Evolutionary conservation across 2,329 filamentous ascomycete genomes (phyloP).

Genomic region (Monosporascus sp.): DNA sequence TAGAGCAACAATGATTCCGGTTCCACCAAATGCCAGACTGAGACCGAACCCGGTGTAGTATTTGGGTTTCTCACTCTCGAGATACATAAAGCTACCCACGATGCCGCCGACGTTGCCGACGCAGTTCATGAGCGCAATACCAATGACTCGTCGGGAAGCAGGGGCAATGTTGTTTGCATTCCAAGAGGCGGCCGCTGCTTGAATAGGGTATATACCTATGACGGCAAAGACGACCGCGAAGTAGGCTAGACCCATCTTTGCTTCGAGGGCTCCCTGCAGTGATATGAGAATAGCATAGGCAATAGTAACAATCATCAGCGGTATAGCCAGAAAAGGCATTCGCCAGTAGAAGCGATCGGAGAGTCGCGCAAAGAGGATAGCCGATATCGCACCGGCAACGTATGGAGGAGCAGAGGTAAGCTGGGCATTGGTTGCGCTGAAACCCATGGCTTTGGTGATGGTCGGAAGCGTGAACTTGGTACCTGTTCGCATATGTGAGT

Average conservation of each 20-base stretch:
- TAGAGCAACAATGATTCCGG: slow-evolving; percentile 23
- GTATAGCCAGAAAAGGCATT: slow-evolving; percentile 60
- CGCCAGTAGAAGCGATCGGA: slow-evolving; percentile 61
- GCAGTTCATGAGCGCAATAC: slow-evolving; percentile 32
- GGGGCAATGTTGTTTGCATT: slow-evolving; percentile 59
- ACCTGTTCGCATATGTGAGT: slow-evolving; percentile 12
- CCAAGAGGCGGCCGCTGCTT: slow-evolving; percentile 61
- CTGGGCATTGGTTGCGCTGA: slow-evolving; percentile 30
- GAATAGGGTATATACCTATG: slow-evolving; percentile 64
- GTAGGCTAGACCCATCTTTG: slow-evolving; percentile 52
- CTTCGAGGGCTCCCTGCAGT: slow-evolving; percentile 40
- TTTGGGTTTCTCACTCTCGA: slow-evolving; percentile 27
- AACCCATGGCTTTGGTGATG: slow-evolving; percentile 32
- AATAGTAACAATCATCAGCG: slow-evolving; percentile 53
- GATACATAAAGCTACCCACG: slow-evolving; percentile 33
- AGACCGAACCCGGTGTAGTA: slow-evolving; percentile 31
- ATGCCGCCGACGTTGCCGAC: slow-evolving; percentile 36
- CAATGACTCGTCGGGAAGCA: slow-evolving; percentile 29
- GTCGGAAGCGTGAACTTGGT: slow-evolving; percentile 24
- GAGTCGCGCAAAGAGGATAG: slow-evolving; percentile 53
- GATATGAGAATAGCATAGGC: slow-evolving; percentile 57
- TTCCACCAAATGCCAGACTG: slow-evolving; percentile 24
- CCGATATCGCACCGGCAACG: slow-evolving; percentile 56
- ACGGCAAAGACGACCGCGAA: slow-evolving; percentile 63
- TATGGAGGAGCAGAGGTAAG: slow-evolving; percentile 54